Evolutionary conservation across 768 basidiomycete species (phyloP), one percentile per base, ranked within the genome.

Genomic region (Chiua virens): DNA sequence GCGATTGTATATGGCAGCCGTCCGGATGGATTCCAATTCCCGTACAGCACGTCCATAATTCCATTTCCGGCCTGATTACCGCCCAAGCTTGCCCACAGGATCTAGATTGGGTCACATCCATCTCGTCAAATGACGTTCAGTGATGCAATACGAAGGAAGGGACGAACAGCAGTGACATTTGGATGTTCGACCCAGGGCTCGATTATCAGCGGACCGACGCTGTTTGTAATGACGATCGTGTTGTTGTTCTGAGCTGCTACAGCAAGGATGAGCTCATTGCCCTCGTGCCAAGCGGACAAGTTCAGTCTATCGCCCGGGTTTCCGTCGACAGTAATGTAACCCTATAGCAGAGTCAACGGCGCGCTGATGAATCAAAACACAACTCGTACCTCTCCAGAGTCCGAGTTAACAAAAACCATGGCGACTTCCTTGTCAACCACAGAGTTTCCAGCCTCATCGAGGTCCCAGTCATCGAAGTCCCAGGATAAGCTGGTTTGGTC

Each of bases 51-150:
- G 59, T 93, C 90, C 15, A 86, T 79, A 17, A 95, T 76, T 4
- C 82, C 77, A 54, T 86, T 87, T 0, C 91, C 90, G 0, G 86
- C 83, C 69, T 95, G 89, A 62, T 88, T 85, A n/a, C 92, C 92
- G 11, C 71, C 77, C 14, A 83, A 64, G 20, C 74, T 83, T 3
- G 77, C 77, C 77, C 75, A 75, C n/a, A 82, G 53, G 54, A 73
- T 61, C 65, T 68, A 22, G 65, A 35, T 30, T 30, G 13, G 13
- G 10, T 30, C 8, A 11, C 30, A 13, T 11, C 30, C 30, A 13
- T 11, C 30, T 59, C 60, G 50, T 54, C 62, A 22, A 18, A 55
- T 63, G 23, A 62, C 49, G 28, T 2, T 28, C n/a, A 11, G 22
- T 8, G 6, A 17, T 35, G 21, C 42, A 5, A 27, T n/a, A 21